These are phyloP conservation scores for Vitis amurensis DNA, from an alignment of 164 flowering plant genomes.

Conservation along the genomic window DNA sequence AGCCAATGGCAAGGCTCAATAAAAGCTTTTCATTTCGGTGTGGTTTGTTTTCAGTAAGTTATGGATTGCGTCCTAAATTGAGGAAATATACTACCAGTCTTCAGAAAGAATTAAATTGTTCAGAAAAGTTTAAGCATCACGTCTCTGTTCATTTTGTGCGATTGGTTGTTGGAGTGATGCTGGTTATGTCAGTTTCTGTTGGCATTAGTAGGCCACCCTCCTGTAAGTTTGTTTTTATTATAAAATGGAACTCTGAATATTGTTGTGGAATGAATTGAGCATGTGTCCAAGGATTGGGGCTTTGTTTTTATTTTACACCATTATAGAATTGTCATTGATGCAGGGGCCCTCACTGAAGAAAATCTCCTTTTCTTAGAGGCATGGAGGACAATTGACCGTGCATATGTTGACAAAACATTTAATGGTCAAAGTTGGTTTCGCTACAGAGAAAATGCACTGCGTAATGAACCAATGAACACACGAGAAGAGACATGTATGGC, in stretches of 20 bases:
- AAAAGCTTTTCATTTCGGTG: constrained; percentile 14
- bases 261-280: neutral
- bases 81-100: constrained; percentile 20
- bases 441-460: constrained; percentile 88
- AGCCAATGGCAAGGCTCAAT: constrained; percentile 21
- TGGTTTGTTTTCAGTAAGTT: constrained; percentile 18
- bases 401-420: constrained; percentile 88
- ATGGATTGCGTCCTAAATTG: constrained; percentile 15
- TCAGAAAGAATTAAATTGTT: constrained; percentile 24
- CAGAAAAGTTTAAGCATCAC: constrained; percentile 30
- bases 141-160: constrained; percentile 33
- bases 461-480: constrained; percentile 91
- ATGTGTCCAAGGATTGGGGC: too few species aligned
- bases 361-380: constrained; percentile 96
- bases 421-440: constrained; percentile 99
- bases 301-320: neutral
- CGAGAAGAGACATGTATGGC: constrained; percentile 85
- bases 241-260: neutral
- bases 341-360: constrained; percentile 92
- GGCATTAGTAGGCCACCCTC: constrained; percentile 51
- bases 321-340: neutral
- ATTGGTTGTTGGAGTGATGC: constrained; percentile 45
- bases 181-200: constrained; percentile 53
- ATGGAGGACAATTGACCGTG: constrained; percentile 95
- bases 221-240: constrained; percentile 50